Conservation (phyloP, 176 grass and related monocot species). For the Coix lacrymajobi region DNA sequence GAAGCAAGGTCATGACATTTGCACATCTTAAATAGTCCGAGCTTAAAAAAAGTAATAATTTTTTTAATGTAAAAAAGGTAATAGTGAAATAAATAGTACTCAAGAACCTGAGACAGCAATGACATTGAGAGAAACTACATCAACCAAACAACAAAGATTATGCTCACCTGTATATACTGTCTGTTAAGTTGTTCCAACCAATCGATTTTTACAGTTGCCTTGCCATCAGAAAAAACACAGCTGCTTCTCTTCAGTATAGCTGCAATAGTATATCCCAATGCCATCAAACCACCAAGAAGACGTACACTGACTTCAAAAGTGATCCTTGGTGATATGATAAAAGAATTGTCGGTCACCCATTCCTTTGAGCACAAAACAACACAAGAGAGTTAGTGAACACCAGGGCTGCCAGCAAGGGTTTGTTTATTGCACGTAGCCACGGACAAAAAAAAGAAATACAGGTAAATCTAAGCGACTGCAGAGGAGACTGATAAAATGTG, state of each 20-base stretch:
- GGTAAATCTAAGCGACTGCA: neutral
- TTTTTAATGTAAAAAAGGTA: neutral
- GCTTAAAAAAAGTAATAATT: neutral
- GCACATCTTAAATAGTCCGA: neutral
- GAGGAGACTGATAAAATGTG: neutral
- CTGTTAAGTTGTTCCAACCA: slow-evolving; percentile 88
- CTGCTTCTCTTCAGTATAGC: slow-evolving; percentile 94
- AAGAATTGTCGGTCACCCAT: slow-evolving; percentile 92
- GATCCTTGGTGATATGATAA: slow-evolving; percentile 99
- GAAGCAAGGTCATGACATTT: neutral
- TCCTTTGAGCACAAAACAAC: slow-evolving; percentile 50
- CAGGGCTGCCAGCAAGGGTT: neutral
- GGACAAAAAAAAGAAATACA: neutral
- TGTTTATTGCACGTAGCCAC: neutral
- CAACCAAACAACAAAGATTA: slow-evolving; percentile 1
- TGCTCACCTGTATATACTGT: slow-evolving; percentile 75
- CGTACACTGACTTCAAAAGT: slow-evolving; percentile 98
- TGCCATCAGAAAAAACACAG: slow-evolving; percentile 78
- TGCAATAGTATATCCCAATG: slow-evolving; percentile 92
- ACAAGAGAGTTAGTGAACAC: slow-evolving; percentile 13
- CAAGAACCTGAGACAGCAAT: slow-evolving; percentile 4
- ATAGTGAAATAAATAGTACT: neutral
- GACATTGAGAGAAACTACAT: slow-evolving; percentile 1
- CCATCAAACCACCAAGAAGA: slow-evolving; percentile 98
- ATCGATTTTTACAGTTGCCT: slow-evolving; percentile 91